A percentile compares a stretch with the other conserved stretches of the same genome.
phyloP scores from a whole-genome alignment of 805 yeast genomes.

The Wickerhamomyces chambardii region DNA sequence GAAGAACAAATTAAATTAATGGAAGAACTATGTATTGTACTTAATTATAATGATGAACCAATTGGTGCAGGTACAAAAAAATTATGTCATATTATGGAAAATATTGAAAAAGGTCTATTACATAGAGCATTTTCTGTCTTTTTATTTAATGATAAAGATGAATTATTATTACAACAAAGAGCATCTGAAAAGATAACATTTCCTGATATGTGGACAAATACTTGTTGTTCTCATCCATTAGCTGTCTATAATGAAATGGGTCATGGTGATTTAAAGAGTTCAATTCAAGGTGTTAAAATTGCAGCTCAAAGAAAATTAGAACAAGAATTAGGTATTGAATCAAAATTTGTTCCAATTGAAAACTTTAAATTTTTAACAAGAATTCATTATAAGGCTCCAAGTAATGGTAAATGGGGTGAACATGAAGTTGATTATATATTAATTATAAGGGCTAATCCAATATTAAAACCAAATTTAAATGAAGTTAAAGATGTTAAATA shows the following conservation, averaged over 20 bases:
- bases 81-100: slow-evolving; percentile 78
- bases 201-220: slow-evolving; percentile 96
- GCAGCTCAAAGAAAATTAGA: slow-evolving; percentile 92
- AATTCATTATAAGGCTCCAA: slow-evolving; percentile 89
- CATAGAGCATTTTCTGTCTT: slow-evolving; percentile 98
- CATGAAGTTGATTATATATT: slow-evolving; percentile 96
- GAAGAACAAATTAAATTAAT: slow-evolving; percentile 89
- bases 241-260: slow-evolving; percentile 82
- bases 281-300: slow-evolving; percentile 68
- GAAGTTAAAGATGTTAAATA: slow-evolving; percentile 80
- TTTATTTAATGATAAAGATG: slow-evolving; percentile 67
- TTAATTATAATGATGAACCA: slow-evolving; percentile 81
- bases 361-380: slow-evolving; percentile 80
- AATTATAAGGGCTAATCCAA: slow-evolving; percentile 52
- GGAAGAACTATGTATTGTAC: slow-evolving; percentile 94
- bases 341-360: slow-evolving; percentile 48
- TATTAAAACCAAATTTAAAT: slow-evolving; percentile 54
- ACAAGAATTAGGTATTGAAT: slow-evolving; percentile 85
- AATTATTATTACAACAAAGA: slow-evolving; percentile 85
- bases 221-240: slow-evolving; percentile 97
- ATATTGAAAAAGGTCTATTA: slow-evolving; percentile 76
- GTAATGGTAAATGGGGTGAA: slow-evolving; percentile 87
- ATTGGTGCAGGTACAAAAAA: slow-evolving; percentile 94
- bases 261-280: slow-evolving; percentile 37
- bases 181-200: slow-evolving; percentile 96